Conservation (phyloP, 371 early-diverging fungal species). For the Blastocladiella emersonii region DNA sequence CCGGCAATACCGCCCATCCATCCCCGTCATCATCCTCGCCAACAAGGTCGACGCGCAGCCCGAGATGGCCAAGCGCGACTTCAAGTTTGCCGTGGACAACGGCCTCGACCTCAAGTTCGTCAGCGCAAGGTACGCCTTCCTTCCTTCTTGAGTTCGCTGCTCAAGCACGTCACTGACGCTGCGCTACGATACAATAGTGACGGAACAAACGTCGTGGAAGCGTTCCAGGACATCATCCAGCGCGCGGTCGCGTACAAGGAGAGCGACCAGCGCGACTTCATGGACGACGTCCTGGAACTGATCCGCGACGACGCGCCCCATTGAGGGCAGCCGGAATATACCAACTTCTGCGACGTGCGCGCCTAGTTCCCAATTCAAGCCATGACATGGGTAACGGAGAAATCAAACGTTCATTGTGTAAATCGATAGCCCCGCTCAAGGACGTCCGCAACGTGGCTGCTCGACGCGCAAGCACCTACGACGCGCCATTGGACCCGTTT, state of each 20-base stretch:
- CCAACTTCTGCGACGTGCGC: too few relatives aligned
- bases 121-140: constrained; percentile 10
- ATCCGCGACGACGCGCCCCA: not conserved
- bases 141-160: constrained; percentile 10
- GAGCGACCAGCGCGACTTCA: not conserved
- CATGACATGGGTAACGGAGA: too few relatives aligned
- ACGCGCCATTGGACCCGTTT: too few relatives aligned
- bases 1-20: constrained; percentile 15
- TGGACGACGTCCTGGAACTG: not conserved
- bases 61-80: constrained; percentile 22
- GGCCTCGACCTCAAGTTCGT: constrained; percentile 1
- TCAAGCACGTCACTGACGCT: constrained; percentile 18
- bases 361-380: too few relatives aligned
- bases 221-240: constrained; percentile 25
- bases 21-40: constrained; percentile 31
- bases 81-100: constrained; percentile 22
- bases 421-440: too few relatives aligned
- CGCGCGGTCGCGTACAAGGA: constrained; percentile 24
- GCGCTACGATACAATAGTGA: constrained; percentile 6
- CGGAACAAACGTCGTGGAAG: constrained; percentile 33
- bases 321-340: too few relatives aligned
- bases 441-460: too few relatives aligned
- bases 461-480: too few relatives aligned
- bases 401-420: too few relatives aligned
- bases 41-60: constrained; percentile 38